Evolutionary conservation across 805 yeast species (phyloP).

Genomic region (Candida adriatica): DNA sequence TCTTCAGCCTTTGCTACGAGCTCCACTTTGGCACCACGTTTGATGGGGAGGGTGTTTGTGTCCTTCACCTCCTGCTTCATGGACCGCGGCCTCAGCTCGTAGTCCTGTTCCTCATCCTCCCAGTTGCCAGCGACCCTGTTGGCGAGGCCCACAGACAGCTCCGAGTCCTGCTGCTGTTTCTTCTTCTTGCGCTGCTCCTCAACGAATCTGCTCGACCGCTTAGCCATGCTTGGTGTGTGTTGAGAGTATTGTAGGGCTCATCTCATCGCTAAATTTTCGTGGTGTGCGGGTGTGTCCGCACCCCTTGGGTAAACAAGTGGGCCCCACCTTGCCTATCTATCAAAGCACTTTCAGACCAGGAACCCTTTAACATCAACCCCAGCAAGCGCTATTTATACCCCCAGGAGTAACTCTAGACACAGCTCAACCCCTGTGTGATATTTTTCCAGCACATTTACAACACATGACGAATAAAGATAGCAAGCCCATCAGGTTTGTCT

Average conservation of each 20-base stretch:
- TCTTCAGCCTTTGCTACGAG: constrained; percentile 18
- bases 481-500: too few species aligned
- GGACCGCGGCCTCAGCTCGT: constrained; percentile 66
- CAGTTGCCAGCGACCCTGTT: constrained; percentile 27
- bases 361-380: too few species aligned
- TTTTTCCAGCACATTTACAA: too few species aligned
- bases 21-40: constrained; percentile 67
- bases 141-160: constrained; percentile 19
- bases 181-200: constrained; percentile 26
- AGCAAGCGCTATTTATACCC: too few species aligned
- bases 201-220: constrained; percentile 29
- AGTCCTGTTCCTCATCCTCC: constrained; percentile 76
- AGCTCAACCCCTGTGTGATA: too few species aligned
- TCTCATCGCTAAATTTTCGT: constrained; percentile 4
- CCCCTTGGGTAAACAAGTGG: too few species aligned
- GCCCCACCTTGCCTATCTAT: too few species aligned
- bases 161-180: constrained; percentile 18
- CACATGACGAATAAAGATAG: too few species aligned
- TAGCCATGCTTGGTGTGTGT: constrained; percentile 29
- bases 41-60: constrained; percentile 76
- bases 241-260: constrained; percentile 1
- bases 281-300: constrained; percentile 5
- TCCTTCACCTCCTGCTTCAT: constrained; percentile 36
- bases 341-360: too few species aligned
- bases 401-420: too few species aligned